phyloP scores from a whole-genome alignment of 176 grass and related monocot genomes.

The Secale cereale region DNA sequence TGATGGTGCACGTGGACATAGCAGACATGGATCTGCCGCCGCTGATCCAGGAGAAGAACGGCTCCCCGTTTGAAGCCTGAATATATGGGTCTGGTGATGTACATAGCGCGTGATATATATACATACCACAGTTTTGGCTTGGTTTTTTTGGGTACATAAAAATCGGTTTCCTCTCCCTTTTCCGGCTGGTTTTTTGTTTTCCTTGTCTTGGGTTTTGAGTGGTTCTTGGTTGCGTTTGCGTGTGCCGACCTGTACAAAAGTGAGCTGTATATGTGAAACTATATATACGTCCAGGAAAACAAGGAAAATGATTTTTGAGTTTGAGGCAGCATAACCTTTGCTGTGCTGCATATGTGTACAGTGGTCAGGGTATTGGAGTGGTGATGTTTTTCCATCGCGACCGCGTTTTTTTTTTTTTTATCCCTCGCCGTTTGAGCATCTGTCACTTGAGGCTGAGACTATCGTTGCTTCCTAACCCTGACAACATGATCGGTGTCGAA shows the following conservation, averaged over 20 bases:
- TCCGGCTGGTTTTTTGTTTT: background rate
- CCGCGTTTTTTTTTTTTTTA: background rate
- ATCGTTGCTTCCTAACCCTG: background rate
- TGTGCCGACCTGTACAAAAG: slow-evolving; percentile 34
- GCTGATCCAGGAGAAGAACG: slow-evolving; percentile 29
- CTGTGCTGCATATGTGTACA: background rate
- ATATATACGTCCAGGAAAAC: background rate
- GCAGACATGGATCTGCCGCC: slow-evolving; percentile 43
- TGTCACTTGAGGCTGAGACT: background rate
- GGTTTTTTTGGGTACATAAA: background rate
- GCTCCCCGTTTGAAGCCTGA: slow-evolving; percentile 13
- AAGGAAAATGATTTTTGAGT: background rate
- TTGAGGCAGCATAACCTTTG: background rate
- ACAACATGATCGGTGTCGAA: background rate
- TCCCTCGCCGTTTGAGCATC: background rate
- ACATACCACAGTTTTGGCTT: slow-evolving; percentile 37
- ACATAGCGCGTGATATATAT: slow-evolving; percentile 24
- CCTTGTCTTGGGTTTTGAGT: background rate
- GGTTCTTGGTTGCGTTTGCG: slow-evolving; percentile 20
- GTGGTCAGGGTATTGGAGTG: background rate
- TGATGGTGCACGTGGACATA: slow-evolving; percentile 31
- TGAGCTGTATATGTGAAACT: slow-evolving; percentile 2
- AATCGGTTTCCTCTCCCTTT: background rate
- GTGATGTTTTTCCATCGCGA: background rate
- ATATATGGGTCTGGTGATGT: background rate